Percentiles rank a stretch among this genome's conserved stretches.
phyloP scores from a whole-genome alignment of 371 early-diverging fungal genomes.

The Massospora cicadina region DNA sequence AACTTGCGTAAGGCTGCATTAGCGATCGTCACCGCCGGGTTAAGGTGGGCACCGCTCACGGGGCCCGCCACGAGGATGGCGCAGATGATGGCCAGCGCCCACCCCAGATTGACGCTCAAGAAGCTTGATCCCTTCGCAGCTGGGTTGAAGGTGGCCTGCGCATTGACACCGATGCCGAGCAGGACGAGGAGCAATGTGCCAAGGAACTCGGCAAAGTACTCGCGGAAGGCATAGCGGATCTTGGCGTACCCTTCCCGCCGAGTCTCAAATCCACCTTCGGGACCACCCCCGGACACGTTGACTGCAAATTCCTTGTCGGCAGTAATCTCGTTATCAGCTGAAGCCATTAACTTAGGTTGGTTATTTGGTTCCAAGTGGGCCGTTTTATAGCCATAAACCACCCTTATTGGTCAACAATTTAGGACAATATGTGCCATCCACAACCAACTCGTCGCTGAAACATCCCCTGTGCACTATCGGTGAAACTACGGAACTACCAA shows the following conservation, averaged over 20 bases:
- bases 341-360: too few species aligned
- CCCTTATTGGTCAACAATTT: too few species aligned
- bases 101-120: slow-evolving; percentile 30
- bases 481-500: too few species aligned
- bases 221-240: slow-evolving; percentile 2
- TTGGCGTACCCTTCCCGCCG: background rate
- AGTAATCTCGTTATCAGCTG: too few species aligned
- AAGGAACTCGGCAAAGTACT: slow-evolving; percentile 39
- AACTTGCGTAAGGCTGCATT: slow-evolving; percentile 49
- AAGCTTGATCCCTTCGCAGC: slow-evolving; percentile 16
- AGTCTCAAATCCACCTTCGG: background rate
- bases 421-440: too few species aligned
- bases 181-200: slow-evolving; percentile 54
- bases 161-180: slow-evolving; percentile 44
- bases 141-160: slow-evolving; percentile 20
- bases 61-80: slow-evolving; percentile 50
- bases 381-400: too few species aligned
- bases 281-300: too few species aligned
- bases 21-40: slow-evolving; percentile 56
- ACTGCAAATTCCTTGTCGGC: too few species aligned
- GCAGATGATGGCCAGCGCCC: slow-evolving; percentile 33
- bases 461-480: too few species aligned
- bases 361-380: too few species aligned
- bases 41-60: slow-evolving; percentile 67
- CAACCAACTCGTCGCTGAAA: too few species aligned